These are phyloP conservation scores for Ceratobasidium sp. DNA, from an alignment of 1,284 basidiomycete species.

Conservation along the genomic window DNA sequence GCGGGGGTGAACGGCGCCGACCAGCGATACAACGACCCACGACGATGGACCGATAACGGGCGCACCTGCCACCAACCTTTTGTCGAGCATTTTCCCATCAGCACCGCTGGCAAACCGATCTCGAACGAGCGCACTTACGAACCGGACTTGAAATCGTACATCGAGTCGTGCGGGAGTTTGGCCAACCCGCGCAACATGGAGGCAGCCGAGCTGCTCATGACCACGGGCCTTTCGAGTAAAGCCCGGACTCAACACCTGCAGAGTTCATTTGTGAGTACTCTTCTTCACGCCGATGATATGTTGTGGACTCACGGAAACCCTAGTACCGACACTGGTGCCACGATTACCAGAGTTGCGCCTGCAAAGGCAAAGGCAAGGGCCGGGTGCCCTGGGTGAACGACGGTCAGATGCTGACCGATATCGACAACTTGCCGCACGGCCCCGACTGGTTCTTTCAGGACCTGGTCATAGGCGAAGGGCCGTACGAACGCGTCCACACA, in stretches of 20 bases:
- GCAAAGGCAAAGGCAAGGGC: no score
- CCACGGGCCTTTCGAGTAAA: conserved; percentile 21
- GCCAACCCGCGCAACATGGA: conserved; percentile 6
- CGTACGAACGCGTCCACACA: no score
- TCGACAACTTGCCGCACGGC: no score
- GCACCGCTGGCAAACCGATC: conserved; percentile 28
- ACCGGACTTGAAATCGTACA: background rate
- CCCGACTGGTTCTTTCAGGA: no score
- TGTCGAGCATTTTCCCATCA: conserved; percentile 21
- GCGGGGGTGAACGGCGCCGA: no score
- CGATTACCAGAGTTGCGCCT: no score
- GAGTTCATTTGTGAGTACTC: conserved; percentile 26
- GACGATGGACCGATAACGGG: background rate
- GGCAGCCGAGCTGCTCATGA: conserved; percentile 33
- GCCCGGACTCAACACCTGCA: conserved; percentile 14
- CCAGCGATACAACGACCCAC: background rate
- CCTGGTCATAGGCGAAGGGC: no score
- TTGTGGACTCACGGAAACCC: background rate
- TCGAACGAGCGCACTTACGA: background rate
- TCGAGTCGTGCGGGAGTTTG: background rate
- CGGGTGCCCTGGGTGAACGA: no score
- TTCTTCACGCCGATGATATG: no score
- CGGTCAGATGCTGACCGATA: no score
- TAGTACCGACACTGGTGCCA: no score
- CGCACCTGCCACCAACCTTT: background rate